phyloP scores from a whole-genome alignment of 2,329 filamentous ascomycete species.

The Aureobasidium pullulans region DNA sequence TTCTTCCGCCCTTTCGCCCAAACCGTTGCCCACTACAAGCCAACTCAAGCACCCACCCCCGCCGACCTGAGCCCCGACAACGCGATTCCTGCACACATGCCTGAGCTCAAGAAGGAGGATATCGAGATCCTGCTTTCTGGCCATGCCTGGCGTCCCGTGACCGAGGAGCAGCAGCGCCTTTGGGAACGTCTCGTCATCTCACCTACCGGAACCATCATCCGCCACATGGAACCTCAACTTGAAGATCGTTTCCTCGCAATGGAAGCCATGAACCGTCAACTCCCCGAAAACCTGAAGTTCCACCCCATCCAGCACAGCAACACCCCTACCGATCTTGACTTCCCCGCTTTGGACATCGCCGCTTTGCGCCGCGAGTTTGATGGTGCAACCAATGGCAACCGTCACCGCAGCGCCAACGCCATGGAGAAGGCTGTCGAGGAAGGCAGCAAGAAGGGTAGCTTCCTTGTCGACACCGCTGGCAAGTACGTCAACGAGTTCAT shows the following conservation, averaged over 20 bases:
- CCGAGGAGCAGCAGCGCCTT: constrained; percentile 34
- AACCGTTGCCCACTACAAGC: constrained; percentile 23
- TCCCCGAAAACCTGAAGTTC: constrained; percentile 22
- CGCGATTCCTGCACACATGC: constrained; percentile 31
- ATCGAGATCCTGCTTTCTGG: constrained; percentile 43
- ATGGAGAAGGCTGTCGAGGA: constrained; percentile 35
- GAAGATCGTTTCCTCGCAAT: constrained; percentile 64
- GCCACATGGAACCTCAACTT: constrained; percentile 60
- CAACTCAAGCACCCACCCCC: constrained; percentile 18
- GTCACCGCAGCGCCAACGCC: constrained; percentile 25
- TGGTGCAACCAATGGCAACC: constrained; percentile 22
- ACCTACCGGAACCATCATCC: constrained; percentile 68
- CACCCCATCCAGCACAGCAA: constrained; percentile 8
- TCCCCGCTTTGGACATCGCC: constrained; percentile 26
- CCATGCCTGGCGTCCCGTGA: not conserved
- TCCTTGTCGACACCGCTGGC: constrained; percentile 30
- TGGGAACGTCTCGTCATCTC: constrained; percentile 61
- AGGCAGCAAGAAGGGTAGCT: constrained; percentile 29
- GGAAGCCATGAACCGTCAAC: constrained; percentile 49
- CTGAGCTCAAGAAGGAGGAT: constrained; percentile 46
- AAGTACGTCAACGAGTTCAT: constrained; percentile 33
- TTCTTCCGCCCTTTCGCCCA: constrained; percentile 25
- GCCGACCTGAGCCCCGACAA: constrained; percentile 20
- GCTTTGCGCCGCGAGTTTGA: constrained; percentile 23
- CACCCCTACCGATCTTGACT: constrained; percentile 19